Evolutionary conservation across 2,329 filamentous ascomycete species (phyloP).

Genomic region (Cladorrhinum sp.): DNA sequence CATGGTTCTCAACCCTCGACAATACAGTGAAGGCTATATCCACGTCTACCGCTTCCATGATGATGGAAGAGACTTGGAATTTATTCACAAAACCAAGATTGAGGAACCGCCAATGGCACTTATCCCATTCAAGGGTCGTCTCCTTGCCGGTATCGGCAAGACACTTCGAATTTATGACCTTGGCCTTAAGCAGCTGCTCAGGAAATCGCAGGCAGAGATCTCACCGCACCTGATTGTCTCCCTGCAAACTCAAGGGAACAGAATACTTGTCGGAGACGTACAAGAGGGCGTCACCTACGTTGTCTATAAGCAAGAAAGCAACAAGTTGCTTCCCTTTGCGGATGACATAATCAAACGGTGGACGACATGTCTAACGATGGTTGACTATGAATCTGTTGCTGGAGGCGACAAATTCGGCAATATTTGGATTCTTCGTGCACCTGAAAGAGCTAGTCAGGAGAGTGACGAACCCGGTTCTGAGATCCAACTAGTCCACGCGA

Average conservation of each 20-base stretch:
- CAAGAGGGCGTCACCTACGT: conserved; percentile 89
- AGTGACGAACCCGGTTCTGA: conserved; percentile 90
- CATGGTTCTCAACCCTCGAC: conserved; percentile 73
- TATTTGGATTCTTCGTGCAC: conserved; percentile 86
- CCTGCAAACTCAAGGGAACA: conserved; percentile 83
- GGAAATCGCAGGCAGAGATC: conserved; percentile 82
- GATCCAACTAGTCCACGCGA: conserved; percentile 85
- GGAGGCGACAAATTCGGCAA: conserved; percentile 99
- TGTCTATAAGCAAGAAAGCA: conserved; percentile 89
- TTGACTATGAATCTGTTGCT: conserved; percentile 94
- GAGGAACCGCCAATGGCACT: conserved; percentile 88
- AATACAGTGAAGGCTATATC: conserved; percentile 76
- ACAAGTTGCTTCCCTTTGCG: conserved; percentile 87
- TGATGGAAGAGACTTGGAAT: conserved; percentile 82
- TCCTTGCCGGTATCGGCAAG: conserved; percentile 81
- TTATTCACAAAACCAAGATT: conserved; percentile 94
- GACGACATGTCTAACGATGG: conserved; percentile 88
- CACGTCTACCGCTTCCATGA: conserved; percentile 90
- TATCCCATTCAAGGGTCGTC: conserved; percentile 84
- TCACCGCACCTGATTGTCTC: conserved; percentile 81
- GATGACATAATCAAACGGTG: conserved; percentile 88
- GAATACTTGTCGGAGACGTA: conserved; percentile 88
- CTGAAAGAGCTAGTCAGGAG: conserved; percentile 79
- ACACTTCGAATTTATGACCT: conserved; percentile 86
- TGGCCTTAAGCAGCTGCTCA: conserved; percentile 85